Percentiles rank a stretch among this genome's conserved stretches.
These are phyloP conservation scores for Beauveria australis DNA, from an alignment of 2,329 filamentous ascomycete species.

Conservation along the genomic window DNA sequence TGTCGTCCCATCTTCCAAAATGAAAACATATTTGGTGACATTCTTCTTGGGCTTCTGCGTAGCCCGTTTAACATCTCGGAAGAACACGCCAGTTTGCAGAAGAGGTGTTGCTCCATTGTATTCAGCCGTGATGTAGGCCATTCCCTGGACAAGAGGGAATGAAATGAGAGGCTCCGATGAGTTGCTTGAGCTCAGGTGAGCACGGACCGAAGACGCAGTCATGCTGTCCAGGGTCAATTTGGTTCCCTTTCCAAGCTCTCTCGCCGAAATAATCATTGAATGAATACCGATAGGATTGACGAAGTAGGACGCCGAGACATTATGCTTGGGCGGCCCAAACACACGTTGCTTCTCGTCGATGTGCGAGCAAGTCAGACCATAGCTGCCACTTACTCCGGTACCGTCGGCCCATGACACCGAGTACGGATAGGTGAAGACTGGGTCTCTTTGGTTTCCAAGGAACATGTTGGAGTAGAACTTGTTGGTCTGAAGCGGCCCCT, in stretches of 20 bases:
- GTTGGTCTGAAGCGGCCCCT: conserved; percentile 58
- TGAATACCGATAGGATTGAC: conserved; percentile 77
- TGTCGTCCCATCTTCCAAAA: conserved; percentile 60
- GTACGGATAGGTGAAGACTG: conserved; percentile 71
- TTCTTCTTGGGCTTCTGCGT: conserved; percentile 50
- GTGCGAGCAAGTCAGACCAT: conserved; percentile 72
- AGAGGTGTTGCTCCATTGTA: conserved; percentile 64
- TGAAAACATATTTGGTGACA: conserved; percentile 67
- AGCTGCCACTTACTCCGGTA: conserved; percentile 54
- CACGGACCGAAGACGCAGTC: conserved; percentile 54
- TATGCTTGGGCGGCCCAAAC: conserved; percentile 50
- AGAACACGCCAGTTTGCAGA: conserved; percentile 68
- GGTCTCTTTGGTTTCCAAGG: conserved; percentile 60
- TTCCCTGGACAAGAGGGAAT: conserved; percentile 82
- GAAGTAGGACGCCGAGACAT: conserved; percentile 61
- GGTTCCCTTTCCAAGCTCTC: conserved; percentile 58
- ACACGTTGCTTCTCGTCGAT: conserved; percentile 59
- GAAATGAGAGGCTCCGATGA: conserved; percentile 53
- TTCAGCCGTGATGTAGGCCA: conserved; percentile 74
- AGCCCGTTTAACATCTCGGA: conserved; percentile 56
- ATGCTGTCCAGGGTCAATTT: conserved; percentile 43
- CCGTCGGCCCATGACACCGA: conserved; percentile 61
- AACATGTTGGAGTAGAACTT: conserved; percentile 80
- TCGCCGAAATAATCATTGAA: conserved; percentile 70
- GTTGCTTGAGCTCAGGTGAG: conserved; percentile 54